Evolutionary conservation across 345 rosid species (phyloP).

Genomic region (Ceriops zippeliana): DNA sequence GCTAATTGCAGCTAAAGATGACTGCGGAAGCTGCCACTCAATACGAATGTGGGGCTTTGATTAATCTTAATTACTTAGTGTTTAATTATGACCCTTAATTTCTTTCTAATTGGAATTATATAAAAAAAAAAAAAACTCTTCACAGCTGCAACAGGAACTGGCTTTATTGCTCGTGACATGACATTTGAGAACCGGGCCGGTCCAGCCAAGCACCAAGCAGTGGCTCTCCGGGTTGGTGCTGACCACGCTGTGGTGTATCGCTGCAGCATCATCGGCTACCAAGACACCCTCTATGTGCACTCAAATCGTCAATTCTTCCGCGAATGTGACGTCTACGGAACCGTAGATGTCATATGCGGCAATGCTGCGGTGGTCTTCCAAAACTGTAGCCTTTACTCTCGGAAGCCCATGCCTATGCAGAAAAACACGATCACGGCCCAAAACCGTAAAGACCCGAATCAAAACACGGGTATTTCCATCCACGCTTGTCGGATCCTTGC

Average conservation of each 20-base stretch:
- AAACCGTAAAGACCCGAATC: slow-evolving; percentile 90
- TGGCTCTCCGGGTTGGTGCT: slow-evolving; percentile 84
- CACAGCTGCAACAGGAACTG: slow-evolving; percentile 87
- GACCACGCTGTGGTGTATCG: slow-evolving; percentile 74
- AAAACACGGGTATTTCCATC: slow-evolving; percentile 90
- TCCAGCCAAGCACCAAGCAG: slow-evolving; percentile 78
- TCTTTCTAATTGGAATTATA: neutral
- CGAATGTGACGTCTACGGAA: slow-evolving; percentile 73
- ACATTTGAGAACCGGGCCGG: slow-evolving; percentile 78
- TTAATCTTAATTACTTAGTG: neutral
- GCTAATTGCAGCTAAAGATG: neutral
- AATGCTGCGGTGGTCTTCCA: slow-evolving; percentile 82
- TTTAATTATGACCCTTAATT: neutral
- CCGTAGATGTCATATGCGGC: slow-evolving; percentile 79
- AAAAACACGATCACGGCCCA: slow-evolving; percentile 95
- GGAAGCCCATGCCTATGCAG: slow-evolving; percentile 70
- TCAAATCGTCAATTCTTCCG: slow-evolving; percentile 80
- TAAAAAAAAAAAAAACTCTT: neutral
- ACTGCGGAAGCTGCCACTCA: neutral
- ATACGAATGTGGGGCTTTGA: neutral
- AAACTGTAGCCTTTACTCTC: slow-evolving; percentile 64
- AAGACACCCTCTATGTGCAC: slow-evolving; percentile 79
- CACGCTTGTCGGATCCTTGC: slow-evolving; percentile 73
- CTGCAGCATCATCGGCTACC: slow-evolving; percentile 73
- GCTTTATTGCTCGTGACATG: slow-evolving; percentile 87